These are phyloP conservation scores for Pseudocercospora cruenta DNA, from an alignment of 2,329 filamentous ascomycete genomes.

Conservation along the genomic window DNA sequence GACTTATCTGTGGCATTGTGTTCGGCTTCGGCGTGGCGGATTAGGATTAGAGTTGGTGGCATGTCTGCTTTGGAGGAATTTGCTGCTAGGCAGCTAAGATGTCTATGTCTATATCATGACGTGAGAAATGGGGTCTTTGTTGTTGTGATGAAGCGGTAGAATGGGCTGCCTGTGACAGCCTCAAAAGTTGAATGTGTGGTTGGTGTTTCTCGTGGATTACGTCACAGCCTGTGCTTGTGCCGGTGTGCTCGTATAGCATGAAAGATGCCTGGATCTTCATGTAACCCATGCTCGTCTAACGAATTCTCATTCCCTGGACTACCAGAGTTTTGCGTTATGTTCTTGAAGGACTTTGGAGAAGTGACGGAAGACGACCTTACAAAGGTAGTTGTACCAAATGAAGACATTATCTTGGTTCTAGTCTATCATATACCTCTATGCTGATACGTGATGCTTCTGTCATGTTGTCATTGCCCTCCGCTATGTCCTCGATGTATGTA, in stretches of 20 bases:
- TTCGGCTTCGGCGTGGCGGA: conserved; percentile 51
- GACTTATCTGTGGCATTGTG: conserved; percentile 46
- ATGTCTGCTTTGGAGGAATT: conserved; percentile 3
- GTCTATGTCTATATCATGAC: not conserved
- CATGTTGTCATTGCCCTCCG: not conserved
- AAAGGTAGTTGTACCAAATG: too few relatives aligned
- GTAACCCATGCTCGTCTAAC: too few relatives aligned
- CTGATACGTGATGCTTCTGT: not conserved
- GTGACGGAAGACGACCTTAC: too few relatives aligned
- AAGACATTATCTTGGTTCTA: not conserved
- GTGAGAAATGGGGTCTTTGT: not conserved
- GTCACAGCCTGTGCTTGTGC: not conserved
- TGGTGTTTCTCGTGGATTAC: not conserved
- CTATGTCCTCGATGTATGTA: too few relatives aligned
- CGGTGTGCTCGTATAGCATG: too few relatives aligned
- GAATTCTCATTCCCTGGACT: too few relatives aligned
- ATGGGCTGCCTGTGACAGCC: not conserved
- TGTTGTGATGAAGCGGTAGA: not conserved
- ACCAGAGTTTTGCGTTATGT: too few relatives aligned
- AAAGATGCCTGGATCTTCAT: too few relatives aligned
- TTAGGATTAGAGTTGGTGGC: conserved; percentile 51
- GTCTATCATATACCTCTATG: not conserved
- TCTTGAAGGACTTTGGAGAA: too few relatives aligned
- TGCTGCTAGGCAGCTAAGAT: not conserved
- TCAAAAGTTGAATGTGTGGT: not conserved